Evolutionary conservation across 108 stramenopile genomes (phyloP), one percentile per base, ranked within the genome.

Genomic region (Aureococcus anophagefferens): DNA sequence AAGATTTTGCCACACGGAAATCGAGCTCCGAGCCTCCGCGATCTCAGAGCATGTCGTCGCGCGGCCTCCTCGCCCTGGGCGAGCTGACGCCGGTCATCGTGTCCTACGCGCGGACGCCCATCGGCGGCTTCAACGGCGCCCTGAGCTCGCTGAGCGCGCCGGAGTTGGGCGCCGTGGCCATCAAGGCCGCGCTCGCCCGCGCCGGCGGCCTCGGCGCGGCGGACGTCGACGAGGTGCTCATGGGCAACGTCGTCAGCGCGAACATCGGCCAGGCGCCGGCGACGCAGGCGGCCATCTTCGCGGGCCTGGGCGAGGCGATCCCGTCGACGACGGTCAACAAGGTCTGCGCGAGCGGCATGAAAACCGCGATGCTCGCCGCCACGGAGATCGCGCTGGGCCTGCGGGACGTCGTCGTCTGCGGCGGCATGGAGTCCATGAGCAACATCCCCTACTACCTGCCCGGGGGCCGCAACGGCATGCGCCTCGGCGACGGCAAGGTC

Each of bases 381-480:
- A 90, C 91, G 83, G 71, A 86, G 15, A 78, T 93, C 31, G 79
- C 85, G 51, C 72, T 73, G 29, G 85, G 76, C 30, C 69, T 78
- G 62, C 69, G 65, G 7, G 73, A 80, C 64, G 87, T 90, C 32
- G 74, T 96, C 44, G 70, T 96, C 46, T 90, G 93, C 0, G 97
- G 98, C 30, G 98, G 98, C 7, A 89, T 97, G 81, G 98, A 98
- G 87, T 87, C 85, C 74, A 98, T 98, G 98, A 84, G 86, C 62
- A 94, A 98, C 72, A 84, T 90, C 62, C 98, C 98, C 0, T 93
- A 98, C 76, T 96, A 96, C 85, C 77, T 97, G 15, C 76, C 67
- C 37, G 82, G 69, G 51, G 83, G 79, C 64, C 88, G 88, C 64
- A 75, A 78, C 62, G 93, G 93, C 17, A 83, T 77, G 13, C 69